Percentiles rank a stretch among this genome's conserved stretches.
Evolutionary conservation across 257 asterid species (phyloP).

Genomic region (Solanum arcanum): DNA sequence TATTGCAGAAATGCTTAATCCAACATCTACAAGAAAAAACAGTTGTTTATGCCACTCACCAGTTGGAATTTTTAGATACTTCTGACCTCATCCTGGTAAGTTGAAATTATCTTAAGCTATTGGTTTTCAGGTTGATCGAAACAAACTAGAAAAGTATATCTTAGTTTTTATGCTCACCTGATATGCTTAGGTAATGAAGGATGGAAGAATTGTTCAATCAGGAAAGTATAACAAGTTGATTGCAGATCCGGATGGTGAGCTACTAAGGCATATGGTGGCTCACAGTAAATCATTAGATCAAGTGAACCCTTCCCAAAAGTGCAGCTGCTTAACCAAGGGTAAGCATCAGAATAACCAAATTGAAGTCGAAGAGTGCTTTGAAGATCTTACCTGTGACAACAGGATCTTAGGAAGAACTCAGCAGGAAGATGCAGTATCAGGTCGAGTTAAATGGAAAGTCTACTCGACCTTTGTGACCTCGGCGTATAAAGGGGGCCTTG

Average conservation of each 20-base stretch:
- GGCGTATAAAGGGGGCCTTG: constrained; percentile 74
- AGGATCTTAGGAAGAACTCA: constrained; percentile 11
- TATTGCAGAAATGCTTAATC: constrained; percentile 60
- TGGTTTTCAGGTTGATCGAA: background rate
- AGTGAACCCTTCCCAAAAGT: constrained; percentile 26
- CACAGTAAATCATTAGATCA: constrained; percentile 47
- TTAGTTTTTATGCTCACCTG: background rate
- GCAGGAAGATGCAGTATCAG: constrained; percentile 48
- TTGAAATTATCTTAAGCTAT: background rate
- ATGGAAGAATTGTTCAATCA: constrained; percentile 58
- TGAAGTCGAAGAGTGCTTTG: constrained; percentile 26
- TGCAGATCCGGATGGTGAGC: constrained; percentile 46
- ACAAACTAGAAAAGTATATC: background rate
- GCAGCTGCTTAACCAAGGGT: constrained; percentile 7
- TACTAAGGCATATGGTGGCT: constrained; percentile 50
- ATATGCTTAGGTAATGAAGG: constrained; percentile 49
- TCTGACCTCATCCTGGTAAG: constrained; percentile 76
- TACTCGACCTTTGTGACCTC: constrained; percentile 58
- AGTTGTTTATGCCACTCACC: constrained; percentile 74
- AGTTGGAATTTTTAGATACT: constrained; percentile 59
- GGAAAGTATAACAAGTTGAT: constrained; percentile 63
- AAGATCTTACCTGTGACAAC: constrained; percentile 26
- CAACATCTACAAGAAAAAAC: constrained; percentile 48
- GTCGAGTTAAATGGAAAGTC: constrained; percentile 69
- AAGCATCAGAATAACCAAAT: constrained; percentile 10